Conservation (phyloP, 2,329 filamentous ascomycete species). For the Teratosphaeria nubilosa region DNA sequence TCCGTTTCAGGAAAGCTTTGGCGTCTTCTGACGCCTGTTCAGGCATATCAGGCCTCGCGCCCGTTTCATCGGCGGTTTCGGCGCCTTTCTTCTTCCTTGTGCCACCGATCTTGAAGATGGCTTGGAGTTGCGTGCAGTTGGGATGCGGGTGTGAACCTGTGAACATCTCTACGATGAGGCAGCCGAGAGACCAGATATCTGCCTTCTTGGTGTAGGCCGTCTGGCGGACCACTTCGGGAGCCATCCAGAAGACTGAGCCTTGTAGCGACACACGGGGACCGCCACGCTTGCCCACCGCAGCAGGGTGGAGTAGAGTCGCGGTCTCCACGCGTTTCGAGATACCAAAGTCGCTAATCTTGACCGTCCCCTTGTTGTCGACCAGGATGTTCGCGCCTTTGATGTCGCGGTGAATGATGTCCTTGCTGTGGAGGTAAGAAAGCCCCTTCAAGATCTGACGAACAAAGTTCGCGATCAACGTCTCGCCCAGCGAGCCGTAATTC, state of each 20-base stretch:
- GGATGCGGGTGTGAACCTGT: slow-evolving; percentile 94
- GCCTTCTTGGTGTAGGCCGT: slow-evolving; percentile 97
- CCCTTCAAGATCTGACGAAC: slow-evolving; percentile 91
- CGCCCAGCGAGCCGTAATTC: slow-evolving; percentile 89
- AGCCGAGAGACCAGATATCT: slow-evolving; percentile 96
- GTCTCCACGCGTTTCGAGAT: slow-evolving; percentile 97
- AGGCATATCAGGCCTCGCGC: slow-evolving; percentile 79
- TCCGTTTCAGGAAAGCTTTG: slow-evolving; percentile 70
- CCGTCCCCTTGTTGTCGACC: slow-evolving; percentile 96
- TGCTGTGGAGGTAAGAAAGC: slow-evolving; percentile 82
- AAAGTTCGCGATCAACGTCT: slow-evolving; percentile 90
- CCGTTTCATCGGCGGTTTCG: slow-evolving; percentile 10
- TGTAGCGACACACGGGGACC: slow-evolving; percentile 69
- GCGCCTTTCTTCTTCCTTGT: slow-evolving; percentile 58
- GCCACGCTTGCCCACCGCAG: slow-evolving; percentile 39
- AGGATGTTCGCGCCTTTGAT: slow-evolving; percentile 99
- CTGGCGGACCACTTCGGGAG: slow-evolving; percentile 94
- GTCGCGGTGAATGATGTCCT: slow-evolving; percentile 95
- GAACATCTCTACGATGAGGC: slow-evolving; percentile 98
- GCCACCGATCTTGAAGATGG: slow-evolving; percentile 91
- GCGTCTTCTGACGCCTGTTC: slow-evolving; percentile 79
- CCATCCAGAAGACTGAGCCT: slow-evolving; percentile 99
- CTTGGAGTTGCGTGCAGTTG: slow-evolving; percentile 91
- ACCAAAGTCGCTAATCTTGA: slow-evolving; percentile 98
- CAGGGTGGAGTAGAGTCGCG: slow-evolving; percentile 53